Conservation (phyloP, 805 yeast genomes). For the Saturnispora gosingensis region DNA sequence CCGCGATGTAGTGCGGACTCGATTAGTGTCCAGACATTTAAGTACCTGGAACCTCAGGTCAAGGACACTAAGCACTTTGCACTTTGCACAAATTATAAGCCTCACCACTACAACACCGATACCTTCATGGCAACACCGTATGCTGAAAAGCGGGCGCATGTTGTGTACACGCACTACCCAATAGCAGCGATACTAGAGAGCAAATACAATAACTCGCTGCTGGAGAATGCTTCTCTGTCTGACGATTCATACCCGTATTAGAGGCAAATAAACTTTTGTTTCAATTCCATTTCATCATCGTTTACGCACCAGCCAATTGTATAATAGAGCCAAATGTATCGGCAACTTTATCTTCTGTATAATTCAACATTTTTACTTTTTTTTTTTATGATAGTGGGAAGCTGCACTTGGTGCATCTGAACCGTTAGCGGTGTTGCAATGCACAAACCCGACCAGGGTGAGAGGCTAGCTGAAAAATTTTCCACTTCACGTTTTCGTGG, state of each 20-base stretch:
- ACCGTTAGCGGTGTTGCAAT: no score
- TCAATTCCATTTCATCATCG: background rate
- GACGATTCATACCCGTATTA: background rate
- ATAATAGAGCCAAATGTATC: background rate
- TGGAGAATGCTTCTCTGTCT: background rate
- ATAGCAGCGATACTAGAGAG: background rate
- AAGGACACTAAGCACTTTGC: background rate
- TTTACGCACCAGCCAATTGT: background rate
- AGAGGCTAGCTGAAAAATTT: no score
- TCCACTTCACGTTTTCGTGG: no score
- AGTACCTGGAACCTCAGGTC: background rate
- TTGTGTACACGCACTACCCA: background rate
- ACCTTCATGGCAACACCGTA: background rate
- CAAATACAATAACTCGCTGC: background rate
- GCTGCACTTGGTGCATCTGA: no score
- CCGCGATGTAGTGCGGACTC: background rate
- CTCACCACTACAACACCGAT: background rate
- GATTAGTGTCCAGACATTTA: background rate
- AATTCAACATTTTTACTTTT: background rate
- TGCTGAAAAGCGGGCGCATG: background rate
- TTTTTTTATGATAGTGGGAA: no score
- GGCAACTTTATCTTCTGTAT: background rate
- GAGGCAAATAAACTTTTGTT: background rate
- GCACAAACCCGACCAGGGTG: no score
- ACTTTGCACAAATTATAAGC: background rate